Evolutionary conservation across 148 eudicot genomes (phyloP).

Genomic region (Fagopyrum esculentum): DNA sequence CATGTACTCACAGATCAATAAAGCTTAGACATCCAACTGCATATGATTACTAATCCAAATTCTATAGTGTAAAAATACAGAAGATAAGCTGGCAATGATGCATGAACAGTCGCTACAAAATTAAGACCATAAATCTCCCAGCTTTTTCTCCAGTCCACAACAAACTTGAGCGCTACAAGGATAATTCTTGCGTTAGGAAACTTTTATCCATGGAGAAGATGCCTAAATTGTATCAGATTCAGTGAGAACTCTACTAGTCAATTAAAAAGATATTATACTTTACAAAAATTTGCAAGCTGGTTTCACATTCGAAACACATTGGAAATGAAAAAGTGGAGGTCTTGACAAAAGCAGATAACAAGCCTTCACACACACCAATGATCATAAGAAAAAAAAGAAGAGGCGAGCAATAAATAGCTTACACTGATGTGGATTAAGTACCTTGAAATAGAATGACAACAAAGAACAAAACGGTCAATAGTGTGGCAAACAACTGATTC

Average conservation of each 20-base stretch:
- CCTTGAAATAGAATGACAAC: constrained; percentile 76
- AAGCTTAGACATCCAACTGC: neutral
- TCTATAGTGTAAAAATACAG: neutral
- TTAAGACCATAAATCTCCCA: neutral
- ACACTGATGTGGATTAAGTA: constrained; percentile 18
- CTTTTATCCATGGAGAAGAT: neutral
- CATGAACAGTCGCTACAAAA: neutral
- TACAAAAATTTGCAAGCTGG: constrained; percentile 1
- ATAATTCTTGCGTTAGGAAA: neutral
- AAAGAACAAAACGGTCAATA: constrained; percentile 58
- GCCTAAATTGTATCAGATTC: neutral
- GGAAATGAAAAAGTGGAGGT: constrained; percentile 2
- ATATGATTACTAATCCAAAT: neutral
- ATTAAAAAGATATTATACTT: neutral
- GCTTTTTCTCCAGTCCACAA: neutral
- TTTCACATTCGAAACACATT: neutral
- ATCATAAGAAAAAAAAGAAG: neutral
- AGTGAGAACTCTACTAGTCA: neutral
- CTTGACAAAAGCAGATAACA: neutral
- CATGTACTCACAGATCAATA: neutral
- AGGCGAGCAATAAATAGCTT: neutral
- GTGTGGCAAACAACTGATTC: constrained; percentile 53
- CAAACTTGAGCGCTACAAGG: neutral
- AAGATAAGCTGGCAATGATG: neutral
- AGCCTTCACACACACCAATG: constrained; percentile 6